These are phyloP conservation scores for Wallacemonas sp. DNA, from an alignment of 208 protist species.

Conservation along the genomic window DNA sequence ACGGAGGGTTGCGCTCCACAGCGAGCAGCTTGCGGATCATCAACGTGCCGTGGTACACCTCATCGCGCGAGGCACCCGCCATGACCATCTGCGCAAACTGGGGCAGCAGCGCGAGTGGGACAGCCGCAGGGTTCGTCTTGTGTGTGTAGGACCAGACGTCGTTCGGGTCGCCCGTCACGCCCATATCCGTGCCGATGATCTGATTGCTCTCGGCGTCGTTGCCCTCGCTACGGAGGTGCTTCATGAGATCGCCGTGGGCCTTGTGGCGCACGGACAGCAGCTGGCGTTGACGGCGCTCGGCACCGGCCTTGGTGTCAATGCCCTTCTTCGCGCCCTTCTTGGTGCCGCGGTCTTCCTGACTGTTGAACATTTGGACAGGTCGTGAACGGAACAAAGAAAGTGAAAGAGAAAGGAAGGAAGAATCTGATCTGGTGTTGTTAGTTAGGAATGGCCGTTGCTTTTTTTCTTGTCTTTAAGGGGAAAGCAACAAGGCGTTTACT, in stretches of 20 bases:
- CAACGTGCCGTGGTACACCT: constrained; percentile 79
- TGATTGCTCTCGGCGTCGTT: constrained; percentile 16
- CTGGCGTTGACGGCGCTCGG: constrained; percentile 69
- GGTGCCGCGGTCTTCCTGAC: constrained; percentile 34
- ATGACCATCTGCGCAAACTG: constrained; percentile 67
- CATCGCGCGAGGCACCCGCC: constrained; percentile 32
- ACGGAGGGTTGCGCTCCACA: constrained; percentile 95
- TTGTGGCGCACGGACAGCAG: constrained; percentile 66
- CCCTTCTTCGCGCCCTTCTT: constrained; percentile 62
- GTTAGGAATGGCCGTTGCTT: too few relatives aligned
- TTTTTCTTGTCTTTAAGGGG: too few relatives aligned
- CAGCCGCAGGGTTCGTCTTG: constrained; percentile 40
- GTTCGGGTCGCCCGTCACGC: neutral
- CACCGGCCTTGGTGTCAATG: constrained; percentile 53
- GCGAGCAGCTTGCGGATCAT: constrained; percentile 90
- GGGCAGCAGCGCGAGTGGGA: constrained; percentile 73
- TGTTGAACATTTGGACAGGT: constrained; percentile 38
- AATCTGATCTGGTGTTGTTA: neutral
- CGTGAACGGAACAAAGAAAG: too few relatives aligned
- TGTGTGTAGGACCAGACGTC: constrained; percentile 58
- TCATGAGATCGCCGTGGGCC: constrained; percentile 62
- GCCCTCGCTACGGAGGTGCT: constrained; percentile 59
- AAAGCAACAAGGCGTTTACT: too few relatives aligned
- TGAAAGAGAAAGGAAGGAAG: neutral
- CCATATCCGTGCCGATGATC: neutral